These are phyloP conservation scores for Cephalotrichum gorgonifer DNA, from an alignment of 2,329 filamentous ascomycete species.

Conservation along the genomic window DNA sequence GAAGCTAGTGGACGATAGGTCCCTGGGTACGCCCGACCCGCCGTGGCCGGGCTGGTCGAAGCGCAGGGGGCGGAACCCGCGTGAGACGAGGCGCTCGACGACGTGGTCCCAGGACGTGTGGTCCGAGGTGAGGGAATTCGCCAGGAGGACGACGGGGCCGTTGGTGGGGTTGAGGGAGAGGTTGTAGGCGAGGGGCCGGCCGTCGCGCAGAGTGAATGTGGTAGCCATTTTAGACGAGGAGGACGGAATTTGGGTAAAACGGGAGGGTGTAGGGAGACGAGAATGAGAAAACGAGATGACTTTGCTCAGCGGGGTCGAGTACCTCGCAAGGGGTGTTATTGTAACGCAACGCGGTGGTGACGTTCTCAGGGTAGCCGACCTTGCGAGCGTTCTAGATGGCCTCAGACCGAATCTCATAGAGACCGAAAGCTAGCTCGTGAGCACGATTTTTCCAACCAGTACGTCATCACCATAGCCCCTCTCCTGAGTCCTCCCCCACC, in stretches of 20 bases:
- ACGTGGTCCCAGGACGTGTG: slow-evolving; percentile 28
- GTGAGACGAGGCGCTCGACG: slow-evolving; percentile 19
- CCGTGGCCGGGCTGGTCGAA: slow-evolving; percentile 34
- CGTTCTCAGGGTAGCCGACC: background rate
- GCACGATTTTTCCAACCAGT: background rate
- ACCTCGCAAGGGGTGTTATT: background rate
- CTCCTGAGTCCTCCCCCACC: background rate
- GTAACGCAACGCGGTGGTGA: background rate
- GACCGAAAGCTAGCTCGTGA: background rate
- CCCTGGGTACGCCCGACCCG: slow-evolving; percentile 20
- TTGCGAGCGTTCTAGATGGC: background rate
- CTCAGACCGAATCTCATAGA: background rate
- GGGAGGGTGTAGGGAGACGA: background rate
- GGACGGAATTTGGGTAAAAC: background rate
- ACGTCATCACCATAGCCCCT: background rate
- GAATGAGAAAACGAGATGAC: background rate
- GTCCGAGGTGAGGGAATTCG: slow-evolving; percentile 27
- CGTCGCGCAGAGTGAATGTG: slow-evolving; percentile 14
- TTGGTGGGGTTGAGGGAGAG: slow-evolving; percentile 14
- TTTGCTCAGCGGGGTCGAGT: background rate
- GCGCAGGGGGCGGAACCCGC: slow-evolving; percentile 27
- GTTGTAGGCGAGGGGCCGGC: slow-evolving; percentile 17
- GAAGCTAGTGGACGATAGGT: slow-evolving; percentile 24
- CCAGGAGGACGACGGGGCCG: slow-evolving; percentile 23
- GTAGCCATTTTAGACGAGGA: background rate